phyloP scores from a whole-genome alignment of 306 rosid species.

The Biancaea sappan region DNA sequence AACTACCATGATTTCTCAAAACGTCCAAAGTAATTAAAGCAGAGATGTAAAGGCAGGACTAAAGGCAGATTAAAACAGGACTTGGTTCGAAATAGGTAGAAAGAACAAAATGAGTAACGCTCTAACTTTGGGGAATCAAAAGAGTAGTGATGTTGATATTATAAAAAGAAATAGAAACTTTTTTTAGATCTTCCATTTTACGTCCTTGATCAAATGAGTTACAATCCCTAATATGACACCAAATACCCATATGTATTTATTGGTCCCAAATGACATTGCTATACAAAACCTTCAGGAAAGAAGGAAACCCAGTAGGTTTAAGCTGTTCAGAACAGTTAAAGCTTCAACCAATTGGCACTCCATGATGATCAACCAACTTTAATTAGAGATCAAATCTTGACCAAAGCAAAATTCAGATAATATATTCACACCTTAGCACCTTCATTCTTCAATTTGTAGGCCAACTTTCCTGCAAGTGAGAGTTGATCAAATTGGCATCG shows the following conservation, averaged over 20 bases:
- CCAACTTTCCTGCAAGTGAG: constrained; percentile 84
- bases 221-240: not conserved
- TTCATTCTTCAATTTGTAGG: constrained; percentile 83
- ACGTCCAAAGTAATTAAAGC: not conserved
- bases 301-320: constrained; percentile 25
- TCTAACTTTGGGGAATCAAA: constrained; percentile 14
- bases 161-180: constrained; percentile 11
- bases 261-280: not conserved
- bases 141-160: constrained; percentile 5
- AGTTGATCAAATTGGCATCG: constrained; percentile 37
- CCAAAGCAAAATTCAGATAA: constrained; percentile 31
- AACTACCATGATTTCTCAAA: not conserved
- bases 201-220: not conserved
- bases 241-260: not conserved
- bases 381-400: constrained; percentile 17
- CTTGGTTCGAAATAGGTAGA: no score
- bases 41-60: not conserved
- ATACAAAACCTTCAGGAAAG: constrained; percentile 22
- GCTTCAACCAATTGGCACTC: not conserved
- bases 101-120: not conserved
- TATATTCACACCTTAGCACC: constrained; percentile 78
- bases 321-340: constrained; percentile 17
- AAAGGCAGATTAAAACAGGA: constrained; percentile 15
- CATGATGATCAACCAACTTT: constrained; percentile 2
- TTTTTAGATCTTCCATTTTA: not conserved